Evolutionary conservation across 306 rosid species (phyloP).

Genomic region (Trichosanthes cucumerina): DNA sequence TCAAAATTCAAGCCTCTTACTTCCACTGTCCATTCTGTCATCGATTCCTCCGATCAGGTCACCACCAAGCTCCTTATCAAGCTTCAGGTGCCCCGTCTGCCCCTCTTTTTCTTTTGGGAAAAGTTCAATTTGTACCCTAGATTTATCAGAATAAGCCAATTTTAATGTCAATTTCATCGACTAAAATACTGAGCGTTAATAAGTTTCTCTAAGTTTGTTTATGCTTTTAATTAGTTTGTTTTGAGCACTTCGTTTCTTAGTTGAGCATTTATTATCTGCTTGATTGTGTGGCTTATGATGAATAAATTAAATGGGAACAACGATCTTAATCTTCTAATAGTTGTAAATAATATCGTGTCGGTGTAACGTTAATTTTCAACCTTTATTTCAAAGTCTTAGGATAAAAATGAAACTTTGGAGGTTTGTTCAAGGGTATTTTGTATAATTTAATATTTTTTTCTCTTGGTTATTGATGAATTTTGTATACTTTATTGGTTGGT

Average conservation of each 20-base stretch:
- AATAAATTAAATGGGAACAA: too few species aligned
- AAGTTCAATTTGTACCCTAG: background rate
- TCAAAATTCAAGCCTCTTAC: constrained; percentile 64
- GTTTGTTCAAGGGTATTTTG: too few species aligned
- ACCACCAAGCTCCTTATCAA: constrained; percentile 84
- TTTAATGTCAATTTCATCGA: background rate
- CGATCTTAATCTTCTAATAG: too few species aligned
- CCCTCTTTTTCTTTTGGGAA: background rate
- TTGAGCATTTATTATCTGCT: background rate
- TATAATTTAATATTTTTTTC: too few species aligned
- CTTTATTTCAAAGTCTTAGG: too few species aligned
- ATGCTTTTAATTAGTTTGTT: background rate
- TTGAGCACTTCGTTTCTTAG: background rate
- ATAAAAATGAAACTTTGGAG: too few species aligned
- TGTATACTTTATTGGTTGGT: background rate
- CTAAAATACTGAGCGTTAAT: background rate
- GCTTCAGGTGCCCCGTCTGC: constrained; percentile 31
- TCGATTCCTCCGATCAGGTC: constrained; percentile 59
- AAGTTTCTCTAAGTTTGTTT: background rate
- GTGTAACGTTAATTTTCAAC: too few species aligned
- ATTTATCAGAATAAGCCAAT: background rate
- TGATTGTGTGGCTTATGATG: background rate
- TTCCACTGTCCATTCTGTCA: constrained; percentile 61
- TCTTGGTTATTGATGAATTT: too few species aligned
- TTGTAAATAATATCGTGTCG: too few species aligned